These are phyloP conservation scores for Epichloe amarillans DNA, from an alignment of 2,329 filamentous ascomycete species.

Conservation along the genomic window DNA sequence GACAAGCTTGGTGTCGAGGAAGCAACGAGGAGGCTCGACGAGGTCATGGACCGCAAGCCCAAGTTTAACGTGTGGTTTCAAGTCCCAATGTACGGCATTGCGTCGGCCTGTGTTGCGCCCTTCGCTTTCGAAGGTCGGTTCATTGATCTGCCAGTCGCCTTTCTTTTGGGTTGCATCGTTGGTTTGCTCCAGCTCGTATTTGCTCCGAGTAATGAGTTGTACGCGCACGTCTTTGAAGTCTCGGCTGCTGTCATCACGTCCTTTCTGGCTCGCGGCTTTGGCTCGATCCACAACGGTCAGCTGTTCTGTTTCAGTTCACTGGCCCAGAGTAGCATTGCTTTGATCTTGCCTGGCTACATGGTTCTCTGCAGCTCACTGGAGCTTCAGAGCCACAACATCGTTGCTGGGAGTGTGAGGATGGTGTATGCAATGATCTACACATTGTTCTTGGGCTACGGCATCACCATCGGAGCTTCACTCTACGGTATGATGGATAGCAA, in stretches of 20 bases:
- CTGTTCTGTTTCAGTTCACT: conserved; percentile 61
- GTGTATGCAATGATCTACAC: conserved; percentile 67
- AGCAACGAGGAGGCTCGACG: conserved; percentile 48
- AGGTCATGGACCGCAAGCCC: conserved; percentile 30
- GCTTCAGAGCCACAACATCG: conserved; percentile 55
- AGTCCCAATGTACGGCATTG: conserved; percentile 60
- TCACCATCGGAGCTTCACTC: conserved; percentile 54
- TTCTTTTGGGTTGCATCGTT: conserved; percentile 60
- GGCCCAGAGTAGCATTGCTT: conserved; percentile 58
- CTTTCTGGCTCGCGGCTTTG: conserved; percentile 55
- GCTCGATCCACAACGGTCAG: conserved; percentile 44
- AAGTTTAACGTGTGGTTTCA: conserved; percentile 39
- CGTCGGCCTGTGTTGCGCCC: conserved; percentile 62
- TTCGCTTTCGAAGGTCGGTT: conserved; percentile 68
- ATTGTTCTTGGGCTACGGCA: conserved; percentile 59
- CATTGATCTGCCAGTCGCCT: conserved; percentile 67
- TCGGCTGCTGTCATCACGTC: conserved; percentile 50
- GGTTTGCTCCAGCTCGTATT: conserved; percentile 63
- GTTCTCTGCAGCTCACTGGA: conserved; percentile 41
- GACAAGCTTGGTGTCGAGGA: conserved; percentile 62
- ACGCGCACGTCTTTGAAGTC: conserved; percentile 40
- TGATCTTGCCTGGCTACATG: conserved; percentile 55
- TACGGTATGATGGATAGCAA: conserved; percentile 49
- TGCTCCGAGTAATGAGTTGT: conserved; percentile 60
- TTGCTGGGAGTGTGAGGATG: conserved; percentile 61